These are phyloP conservation scores for Ophiocordyceps polyrhachis-furcata DNA, from an alignment of 2,329 filamentous ascomycete genomes.

Conservation along the genomic window DNA sequence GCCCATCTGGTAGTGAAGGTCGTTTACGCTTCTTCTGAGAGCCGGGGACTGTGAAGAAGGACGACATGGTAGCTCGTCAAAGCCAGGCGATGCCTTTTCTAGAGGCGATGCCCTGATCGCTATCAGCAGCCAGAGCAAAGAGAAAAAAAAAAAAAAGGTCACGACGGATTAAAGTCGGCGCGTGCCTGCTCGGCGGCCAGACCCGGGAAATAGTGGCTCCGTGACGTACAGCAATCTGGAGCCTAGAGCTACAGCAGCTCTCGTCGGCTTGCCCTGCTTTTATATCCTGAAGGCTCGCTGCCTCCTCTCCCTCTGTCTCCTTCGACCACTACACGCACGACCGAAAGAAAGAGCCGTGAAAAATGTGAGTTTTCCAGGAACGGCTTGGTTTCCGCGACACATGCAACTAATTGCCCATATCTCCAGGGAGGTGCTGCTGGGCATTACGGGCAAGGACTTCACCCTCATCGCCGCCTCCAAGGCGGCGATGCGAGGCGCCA, in stretches of 20 bases:
- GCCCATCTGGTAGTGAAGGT: conserved; percentile 28
- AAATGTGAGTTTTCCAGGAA: conserved; percentile 2
- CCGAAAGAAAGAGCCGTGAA: background rate
- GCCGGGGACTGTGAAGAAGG: conserved; percentile 82
- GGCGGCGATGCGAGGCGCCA: conserved; percentile 93
- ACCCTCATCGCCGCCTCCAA: conserved; percentile 95
- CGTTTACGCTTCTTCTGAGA: conserved; percentile 86
- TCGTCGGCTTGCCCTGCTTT: background rate
- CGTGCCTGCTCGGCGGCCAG: background rate
- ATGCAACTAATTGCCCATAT: background rate
- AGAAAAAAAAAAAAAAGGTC: conserved; percentile 24
- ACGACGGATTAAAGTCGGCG: background rate
- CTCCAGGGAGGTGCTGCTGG: conserved; percentile 84
- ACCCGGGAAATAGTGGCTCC: conserved; percentile 11
- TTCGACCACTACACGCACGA: background rate
- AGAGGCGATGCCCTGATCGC: conserved; percentile 2
- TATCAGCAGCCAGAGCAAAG: background rate
- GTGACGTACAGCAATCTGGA: conserved; percentile 19
- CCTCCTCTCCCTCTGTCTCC: background rate
- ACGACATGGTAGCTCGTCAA: conserved; percentile 48
- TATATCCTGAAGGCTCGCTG: background rate
- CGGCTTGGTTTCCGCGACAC: too few relatives aligned
- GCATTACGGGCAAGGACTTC: conserved; percentile 98
- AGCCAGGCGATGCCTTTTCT: background rate
- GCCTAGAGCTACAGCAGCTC: conserved; percentile 10